Evolutionary conservation across 2,329 filamentous ascomycete genomes (phyloP).

Genomic region (Pseudocercospora fijiensis): DNA sequence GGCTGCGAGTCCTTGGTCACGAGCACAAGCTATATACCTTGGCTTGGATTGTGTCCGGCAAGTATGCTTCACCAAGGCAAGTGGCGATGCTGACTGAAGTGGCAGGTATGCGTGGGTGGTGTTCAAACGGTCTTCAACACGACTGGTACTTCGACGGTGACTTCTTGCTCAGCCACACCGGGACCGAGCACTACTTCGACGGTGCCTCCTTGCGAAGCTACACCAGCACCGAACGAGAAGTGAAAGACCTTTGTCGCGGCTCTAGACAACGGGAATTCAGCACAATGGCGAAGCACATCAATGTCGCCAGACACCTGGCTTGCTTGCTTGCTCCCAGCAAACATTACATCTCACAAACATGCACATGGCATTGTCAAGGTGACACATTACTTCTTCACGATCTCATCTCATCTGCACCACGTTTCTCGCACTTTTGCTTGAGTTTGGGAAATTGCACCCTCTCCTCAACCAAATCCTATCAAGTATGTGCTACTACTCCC

Average conservation of each 20-base stretch:
- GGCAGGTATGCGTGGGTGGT: constrained; percentile 14
- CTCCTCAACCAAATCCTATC: not conserved
- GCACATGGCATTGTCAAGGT: not conserved
- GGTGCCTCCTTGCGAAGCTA: constrained; percentile 17
- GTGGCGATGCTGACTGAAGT: constrained; percentile 2
- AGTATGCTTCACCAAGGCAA: not conserved
- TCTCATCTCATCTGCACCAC: not conserved
- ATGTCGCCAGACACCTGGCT: not conserved
- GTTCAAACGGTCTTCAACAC: constrained; percentile 11
- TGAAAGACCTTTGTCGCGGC: not conserved
- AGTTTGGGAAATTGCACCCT: too few species aligned
- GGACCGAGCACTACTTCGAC: constrained; percentile 12
- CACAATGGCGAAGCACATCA: not conserved
- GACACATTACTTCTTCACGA: not conserved
- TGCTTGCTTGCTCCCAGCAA: not conserved
- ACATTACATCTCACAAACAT: not conserved
- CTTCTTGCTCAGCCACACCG: constrained; percentile 12
- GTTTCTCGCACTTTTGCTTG: too few species aligned
- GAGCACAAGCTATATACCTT: constrained; percentile 10
- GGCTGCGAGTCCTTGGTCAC: constrained; percentile 20
- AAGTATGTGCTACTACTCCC: not conserved
- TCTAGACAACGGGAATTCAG: not conserved
- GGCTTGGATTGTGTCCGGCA: constrained; percentile 19
- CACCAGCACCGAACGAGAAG: not conserved
- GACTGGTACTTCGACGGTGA: constrained; percentile 22